Base-by-base conservation (phyloP, 2,329 filamentous ascomycete species). In the Aspergillus fischeri region DNA sequence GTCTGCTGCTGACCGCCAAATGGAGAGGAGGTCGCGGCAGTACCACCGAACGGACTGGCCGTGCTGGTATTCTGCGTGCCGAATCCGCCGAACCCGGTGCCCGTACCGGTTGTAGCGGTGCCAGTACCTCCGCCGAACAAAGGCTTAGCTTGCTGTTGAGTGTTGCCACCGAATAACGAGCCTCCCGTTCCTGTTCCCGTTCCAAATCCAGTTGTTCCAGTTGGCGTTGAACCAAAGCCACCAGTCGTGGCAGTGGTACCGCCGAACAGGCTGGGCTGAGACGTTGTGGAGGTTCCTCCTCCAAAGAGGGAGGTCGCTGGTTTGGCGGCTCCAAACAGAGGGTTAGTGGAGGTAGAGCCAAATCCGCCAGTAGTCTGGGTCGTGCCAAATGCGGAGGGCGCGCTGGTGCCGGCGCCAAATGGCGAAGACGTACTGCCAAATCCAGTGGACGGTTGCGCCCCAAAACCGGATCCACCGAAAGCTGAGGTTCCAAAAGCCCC, bases 401-500 rank as follows among this genome's bases (percentile, higher is more conserved):
- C 70, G 48, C 68, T 71, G 9, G 75, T 73, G 49, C 68, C 65
- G 44, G 61, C 65, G 24, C 75, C 75, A 57, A 78, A 76, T 61
- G 69, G 73, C 38, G 77, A 72, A 49, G 74, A 72, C 35, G 69
- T 73, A 49, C 76, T 75, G 25, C 79, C 79, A 59, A 80, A 81
- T 28, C 74, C 73, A 8, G 68, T 67, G 17, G 65, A 70, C 54
- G 70, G 73, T 57, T 78, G 76, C 29, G 70, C 75, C 58, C 75
- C 79, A 61, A 81, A 81, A 5, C 78, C 67, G 41, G 65, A 73
- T 6, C 70, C 70, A 56, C 80, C 79, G 55, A 86, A 86, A 59
- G 82, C 84, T 64, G 79, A 82, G 57, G 86, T 81, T 20, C 92
- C 93, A 73, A 97, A 97, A 7, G 89, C 90, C 57, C 92, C 92